Conservation (phyloP, 2,329 filamentous ascomycete genomes). For the Apiospora marii region DNA sequence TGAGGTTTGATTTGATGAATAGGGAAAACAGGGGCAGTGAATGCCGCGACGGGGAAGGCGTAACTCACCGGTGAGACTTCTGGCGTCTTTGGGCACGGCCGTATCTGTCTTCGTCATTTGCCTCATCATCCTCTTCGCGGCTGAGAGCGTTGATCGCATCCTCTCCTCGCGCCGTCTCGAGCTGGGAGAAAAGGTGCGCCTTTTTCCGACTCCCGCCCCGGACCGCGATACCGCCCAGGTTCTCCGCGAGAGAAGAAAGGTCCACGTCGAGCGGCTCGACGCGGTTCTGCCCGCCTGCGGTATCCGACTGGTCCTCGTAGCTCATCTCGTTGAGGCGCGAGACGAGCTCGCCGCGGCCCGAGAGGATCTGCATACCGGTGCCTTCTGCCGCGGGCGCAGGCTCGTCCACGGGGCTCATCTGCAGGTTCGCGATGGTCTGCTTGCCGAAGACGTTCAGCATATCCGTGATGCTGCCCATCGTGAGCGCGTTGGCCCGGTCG, state of each 20-base stretch:
- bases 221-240: slow-evolving; percentile 34
- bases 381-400: slow-evolving; percentile 39
- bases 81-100: slow-evolving; percentile 34
- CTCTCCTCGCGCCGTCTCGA: slow-evolving; percentile 44
- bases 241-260: slow-evolving; percentile 49
- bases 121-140: slow-evolving; percentile 32
- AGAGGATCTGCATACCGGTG: slow-evolving; percentile 30
- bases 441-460: slow-evolving; percentile 78
- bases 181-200: slow-evolving; percentile 53
- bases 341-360: slow-evolving; percentile 40
- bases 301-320: slow-evolving; percentile 35
- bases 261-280: slow-evolving; percentile 48
- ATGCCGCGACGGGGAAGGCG: neutral
- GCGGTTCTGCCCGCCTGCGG: slow-evolving; percentile 33
- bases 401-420: slow-evolving; percentile 65
- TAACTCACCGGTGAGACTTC: slow-evolving; percentile 44
- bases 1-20: neutral
- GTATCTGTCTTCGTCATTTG: slow-evolving; percentile 34
- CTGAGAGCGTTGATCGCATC: slow-evolving; percentile 34
- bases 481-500: slow-evolving; percentile 53
- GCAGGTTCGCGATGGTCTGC: slow-evolving; percentile 78
- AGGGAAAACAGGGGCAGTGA: neutral
- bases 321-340: slow-evolving; percentile 42
- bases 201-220: slow-evolving; percentile 36
- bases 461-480: slow-evolving; percentile 69